Evolutionary conservation across 2,329 filamentous ascomycete genomes (phyloP), one percentile per base, ranked within the genome.

Genomic region (Diaporthe sp.): DNA sequence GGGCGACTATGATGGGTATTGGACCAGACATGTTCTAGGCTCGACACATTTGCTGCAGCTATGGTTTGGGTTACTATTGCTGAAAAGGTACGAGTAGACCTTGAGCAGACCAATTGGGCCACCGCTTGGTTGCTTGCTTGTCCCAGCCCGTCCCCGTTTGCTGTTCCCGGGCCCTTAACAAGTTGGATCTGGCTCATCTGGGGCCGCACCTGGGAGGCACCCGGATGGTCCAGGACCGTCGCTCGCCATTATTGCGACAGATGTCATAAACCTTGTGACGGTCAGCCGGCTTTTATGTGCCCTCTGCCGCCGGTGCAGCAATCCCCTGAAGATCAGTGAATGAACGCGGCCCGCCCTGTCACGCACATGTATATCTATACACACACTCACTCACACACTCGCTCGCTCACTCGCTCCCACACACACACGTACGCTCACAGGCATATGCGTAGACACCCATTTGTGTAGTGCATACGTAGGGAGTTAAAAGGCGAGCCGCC

Each of bases 241-340:
- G 71, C 71, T 63, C 71, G 71, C 71, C 71, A 72, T 72, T 63
- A 60, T 72, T 72, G 71, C 71, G 71, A 72, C 71, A 72, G 71
- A 60, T 72, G 28, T 63, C 71, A 63, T 58, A 72, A 72, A 72
- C 53, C 71, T 72, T 72, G 58, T 72, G 71, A 58, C 31, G 34
- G 57, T 42, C 44, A n/a, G 44, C 57, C 34, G 34, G 31, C 39
- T 51, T 49, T 63, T 13, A 53, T 39, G 44, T 25, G 22, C 20
- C 28, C 44, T 63, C 42, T 51, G 71, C 44, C 44, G 63, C 44
- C 31, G 63, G 31, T 68, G 63, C 63, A 51, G 63, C 63, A 37
- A 6, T 25, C n/a, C 44, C 63, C 63, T 37, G 63, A 17, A 37
- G 44, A 68, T 51, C 44, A 39, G 31, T n/a, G n/a, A 22, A 31